These are phyloP conservation scores for Dendrothele bispora DNA, from an alignment of 768 basidiomycete species.

Conservation along the genomic window DNA sequence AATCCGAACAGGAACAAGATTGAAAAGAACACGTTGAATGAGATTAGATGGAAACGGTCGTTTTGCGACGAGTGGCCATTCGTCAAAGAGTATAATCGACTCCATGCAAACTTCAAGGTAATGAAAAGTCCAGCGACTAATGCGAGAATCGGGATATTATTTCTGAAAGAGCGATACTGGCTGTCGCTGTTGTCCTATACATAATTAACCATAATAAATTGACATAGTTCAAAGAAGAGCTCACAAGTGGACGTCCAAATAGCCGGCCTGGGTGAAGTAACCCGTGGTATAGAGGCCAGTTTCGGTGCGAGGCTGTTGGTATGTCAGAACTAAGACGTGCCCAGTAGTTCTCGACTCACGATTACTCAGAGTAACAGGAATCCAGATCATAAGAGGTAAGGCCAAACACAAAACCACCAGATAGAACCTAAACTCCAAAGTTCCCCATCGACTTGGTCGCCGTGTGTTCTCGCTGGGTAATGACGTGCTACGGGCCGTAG, in stretches of 20 bases:
- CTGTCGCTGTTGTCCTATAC: constrained; percentile 87
- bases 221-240: constrained; percentile 24
- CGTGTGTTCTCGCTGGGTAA: constrained; percentile 20
- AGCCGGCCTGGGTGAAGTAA: constrained; percentile 79
- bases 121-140: constrained; percentile 53
- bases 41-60: constrained; percentile 39
- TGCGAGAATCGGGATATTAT: constrained; percentile 68
- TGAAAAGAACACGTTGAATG: constrained; percentile 54
- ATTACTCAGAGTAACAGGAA: constrained; percentile 70
- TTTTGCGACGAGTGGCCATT: constrained; percentile 19
- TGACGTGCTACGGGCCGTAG: constrained; percentile 29
- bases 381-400: constrained; percentile 75
- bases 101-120: constrained; percentile 51
- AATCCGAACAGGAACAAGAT: constrained; percentile 64
- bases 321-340: constrained; percentile 3
- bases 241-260: constrained; percentile 73
- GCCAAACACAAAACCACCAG: constrained; percentile 56
- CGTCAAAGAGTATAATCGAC: constrained; percentile 20
- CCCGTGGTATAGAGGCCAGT: constrained; percentile 60
- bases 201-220: neutral
- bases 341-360: constrained; percentile 50
- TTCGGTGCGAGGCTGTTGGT: constrained; percentile 66
- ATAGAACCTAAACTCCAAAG: constrained; percentile 81
- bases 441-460: constrained; percentile 67
- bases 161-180: constrained; percentile 88